Conservation (phyloP, 495 filamentous ascomycete genomes). For the Ramalina intermedia region DNA sequence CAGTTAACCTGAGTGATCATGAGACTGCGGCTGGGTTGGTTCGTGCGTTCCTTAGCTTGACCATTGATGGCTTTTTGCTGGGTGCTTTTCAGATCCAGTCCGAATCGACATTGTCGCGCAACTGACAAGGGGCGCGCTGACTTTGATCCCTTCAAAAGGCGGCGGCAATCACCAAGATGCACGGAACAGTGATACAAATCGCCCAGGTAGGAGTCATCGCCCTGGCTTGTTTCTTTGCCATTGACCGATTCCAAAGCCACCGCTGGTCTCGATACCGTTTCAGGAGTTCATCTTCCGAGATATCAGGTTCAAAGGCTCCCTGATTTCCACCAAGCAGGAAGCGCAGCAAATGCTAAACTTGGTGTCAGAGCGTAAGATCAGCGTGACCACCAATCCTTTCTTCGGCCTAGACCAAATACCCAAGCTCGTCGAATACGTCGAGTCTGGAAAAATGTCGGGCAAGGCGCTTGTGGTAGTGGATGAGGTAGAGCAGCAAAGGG, state of each 20-base stretch:
- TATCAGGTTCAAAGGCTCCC: constrained; percentile 32
- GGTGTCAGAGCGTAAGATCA: constrained; percentile 35
- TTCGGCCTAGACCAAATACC: constrained; percentile 36
- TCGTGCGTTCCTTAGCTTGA: constrained; percentile 8
- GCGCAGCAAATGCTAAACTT: constrained; percentile 34
- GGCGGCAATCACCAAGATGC: constrained; percentile 35
- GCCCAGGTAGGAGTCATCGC: constrained; percentile 26
- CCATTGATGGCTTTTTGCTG: no score
- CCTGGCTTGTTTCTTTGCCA: background rate
- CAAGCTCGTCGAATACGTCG: constrained; percentile 31
- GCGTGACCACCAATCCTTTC: constrained; percentile 35
- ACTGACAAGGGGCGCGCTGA: no score
- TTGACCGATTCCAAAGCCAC: constrained; percentile 13
- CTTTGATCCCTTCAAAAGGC: no score
- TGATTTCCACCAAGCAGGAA: constrained; percentile 32
- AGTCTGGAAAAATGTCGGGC: constrained; percentile 36
- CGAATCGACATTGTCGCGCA: no score
- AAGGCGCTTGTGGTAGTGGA: constrained; percentile 24
- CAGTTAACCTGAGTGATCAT: constrained; percentile 31
- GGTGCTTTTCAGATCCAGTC: no score
- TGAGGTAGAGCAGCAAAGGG: constrained; percentile 8
- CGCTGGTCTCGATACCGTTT: constrained; percentile 35
- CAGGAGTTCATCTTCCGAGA: constrained; percentile 39
- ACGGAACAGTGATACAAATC: constrained; percentile 40
- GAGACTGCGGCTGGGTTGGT: constrained; percentile 28